Percentiles rank a stretch among this genome's conserved stretches.
Conservation (phyloP, 495 filamentous ascomycete species). For the Trypethelium eluteriae region DNA sequence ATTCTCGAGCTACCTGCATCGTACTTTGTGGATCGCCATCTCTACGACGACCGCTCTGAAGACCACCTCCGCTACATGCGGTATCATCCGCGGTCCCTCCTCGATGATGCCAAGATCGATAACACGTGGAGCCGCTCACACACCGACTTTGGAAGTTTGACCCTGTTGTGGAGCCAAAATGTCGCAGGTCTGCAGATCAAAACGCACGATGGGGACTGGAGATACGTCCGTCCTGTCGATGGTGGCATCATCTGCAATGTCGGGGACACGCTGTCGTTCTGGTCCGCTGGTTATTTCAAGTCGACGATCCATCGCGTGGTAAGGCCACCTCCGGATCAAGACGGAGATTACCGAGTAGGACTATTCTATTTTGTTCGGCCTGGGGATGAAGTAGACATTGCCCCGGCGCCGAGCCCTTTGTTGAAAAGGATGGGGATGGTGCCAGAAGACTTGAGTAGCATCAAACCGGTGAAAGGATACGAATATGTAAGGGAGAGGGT, state of each 20-base stretch:
- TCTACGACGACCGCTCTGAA: slow-evolving; percentile 41
- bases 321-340: slow-evolving; percentile 29
- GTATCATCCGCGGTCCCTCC: slow-evolving; percentile 40
- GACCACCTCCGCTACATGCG: slow-evolving; percentile 51
- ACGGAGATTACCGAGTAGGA: slow-evolving; percentile 28
- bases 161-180: slow-evolving; percentile 49
- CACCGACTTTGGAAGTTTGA: slow-evolving; percentile 48
- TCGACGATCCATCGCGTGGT: slow-evolving; percentile 27
- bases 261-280: slow-evolving; percentile 29
- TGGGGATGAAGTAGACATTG: slow-evolving; percentile 39
- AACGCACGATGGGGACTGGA: slow-evolving; percentile 26
- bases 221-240: slow-evolving; percentile 29
- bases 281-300: slow-evolving; percentile 30
- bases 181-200: slow-evolving; percentile 49
- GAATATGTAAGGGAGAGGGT: slow-evolving; percentile 45
- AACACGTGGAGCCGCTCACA: slow-evolving; percentile 44
- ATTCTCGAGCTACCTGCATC: slow-evolving; percentile 49
- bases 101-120: slow-evolving; percentile 40
- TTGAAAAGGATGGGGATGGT: slow-evolving; percentile 43
- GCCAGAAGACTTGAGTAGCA: slow-evolving; percentile 29
- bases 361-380: slow-evolving; percentile 32
- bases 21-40: slow-evolving; percentile 44
- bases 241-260: slow-evolving; percentile 30
- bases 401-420: slow-evolving; percentile 40
- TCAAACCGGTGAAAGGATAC: slow-evolving; percentile 32